Evolutionary conservation across 306 rosid species (phyloP).

Genomic region (Lupinus albus): DNA sequence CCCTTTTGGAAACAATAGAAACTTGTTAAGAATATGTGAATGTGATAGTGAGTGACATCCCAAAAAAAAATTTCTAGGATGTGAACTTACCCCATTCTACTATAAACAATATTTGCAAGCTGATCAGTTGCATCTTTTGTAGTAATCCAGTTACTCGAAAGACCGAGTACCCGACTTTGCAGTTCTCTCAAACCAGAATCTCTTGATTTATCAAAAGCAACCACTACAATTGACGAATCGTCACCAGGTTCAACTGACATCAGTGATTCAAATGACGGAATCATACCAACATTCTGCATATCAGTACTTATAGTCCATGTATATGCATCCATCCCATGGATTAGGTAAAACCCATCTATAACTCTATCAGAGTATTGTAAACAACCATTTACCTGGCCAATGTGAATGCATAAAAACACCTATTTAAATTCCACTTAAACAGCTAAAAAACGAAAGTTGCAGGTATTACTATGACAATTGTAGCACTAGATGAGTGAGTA

Average conservation of each 20-base stretch:
- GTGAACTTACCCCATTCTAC: slow-evolving; percentile 56
- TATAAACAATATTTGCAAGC: slow-evolving; percentile 53
- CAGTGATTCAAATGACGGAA: slow-evolving; percentile 58
- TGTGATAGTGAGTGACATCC: not conserved
- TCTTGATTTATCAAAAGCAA: slow-evolving; percentile 52
- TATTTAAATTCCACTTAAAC: slow-evolving; percentile 8
- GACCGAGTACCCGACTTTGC: slow-evolving; percentile 45
- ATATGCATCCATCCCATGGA: slow-evolving; percentile 62
- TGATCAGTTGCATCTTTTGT: slow-evolving; percentile 43
- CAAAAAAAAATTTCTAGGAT: not conserved
- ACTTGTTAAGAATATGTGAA: slow-evolving; percentile 30
- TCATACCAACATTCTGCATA: slow-evolving; percentile 45
- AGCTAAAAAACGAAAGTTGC: not conserved
- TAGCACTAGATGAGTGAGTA: slow-evolving; percentile 3
- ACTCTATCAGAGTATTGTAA: slow-evolving; percentile 54
- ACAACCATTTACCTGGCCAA: slow-evolving; percentile 59
- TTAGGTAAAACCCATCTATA: slow-evolving; percentile 58
- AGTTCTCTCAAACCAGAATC: slow-evolving; percentile 57
- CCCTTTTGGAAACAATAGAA: slow-evolving; percentile 44
- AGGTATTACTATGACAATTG: not conserved
- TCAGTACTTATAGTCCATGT: slow-evolving; percentile 60
- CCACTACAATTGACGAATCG: slow-evolving; percentile 47
- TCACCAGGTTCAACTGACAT: slow-evolving; percentile 48
- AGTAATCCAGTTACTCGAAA: slow-evolving; percentile 46
- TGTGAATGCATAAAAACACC: slow-evolving; percentile 14